phyloP scores from a whole-genome alignment of 352 stramenopile species.

The Globisporangium yorkense region DNA sequence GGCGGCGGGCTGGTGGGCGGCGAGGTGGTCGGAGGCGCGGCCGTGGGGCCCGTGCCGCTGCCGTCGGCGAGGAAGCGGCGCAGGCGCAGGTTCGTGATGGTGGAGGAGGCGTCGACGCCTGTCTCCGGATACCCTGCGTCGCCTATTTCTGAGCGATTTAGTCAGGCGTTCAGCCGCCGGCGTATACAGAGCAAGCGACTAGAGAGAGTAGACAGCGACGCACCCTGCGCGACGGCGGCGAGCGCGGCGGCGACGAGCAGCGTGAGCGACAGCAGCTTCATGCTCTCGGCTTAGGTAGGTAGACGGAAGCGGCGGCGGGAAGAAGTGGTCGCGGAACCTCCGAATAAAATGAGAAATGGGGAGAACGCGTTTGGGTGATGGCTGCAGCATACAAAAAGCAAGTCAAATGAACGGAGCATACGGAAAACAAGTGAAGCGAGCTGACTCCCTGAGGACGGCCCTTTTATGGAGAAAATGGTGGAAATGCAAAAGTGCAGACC shows the following conservation, averaged over 20 bases:
- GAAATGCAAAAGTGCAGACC: too few relatives aligned
- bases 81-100: slow-evolving; percentile 7
- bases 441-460: too few relatives aligned
- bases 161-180: background rate
- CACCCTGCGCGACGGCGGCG: slow-evolving; percentile 14
- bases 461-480: too few relatives aligned
- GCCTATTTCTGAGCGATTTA: slow-evolving; percentile 7
- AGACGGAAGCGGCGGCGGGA: slow-evolving; percentile 1
- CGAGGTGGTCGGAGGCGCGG: slow-evolving; percentile 16
- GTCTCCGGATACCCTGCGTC: slow-evolving; percentile 17
- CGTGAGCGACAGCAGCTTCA: slow-evolving; percentile 34
- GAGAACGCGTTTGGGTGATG: background rate
- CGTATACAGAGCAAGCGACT: background rate
- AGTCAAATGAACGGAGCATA: too few relatives aligned
- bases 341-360: slow-evolving; percentile 36
- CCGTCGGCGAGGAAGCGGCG: slow-evolving; percentile 8
- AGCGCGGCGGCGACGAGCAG: slow-evolving; percentile 17
- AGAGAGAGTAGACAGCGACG: background rate
- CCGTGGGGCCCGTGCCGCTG: background rate
- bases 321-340: slow-evolving; percentile 26
- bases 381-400: too few relatives aligned
- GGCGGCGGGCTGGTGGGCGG: background rate
- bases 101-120: slow-evolving; percentile 4
- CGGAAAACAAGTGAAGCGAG: too few relatives aligned
- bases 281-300: slow-evolving; percentile 4